phyloP scores from a whole-genome alignment of 306 rosid species.

The Lupinus albus region DNA sequence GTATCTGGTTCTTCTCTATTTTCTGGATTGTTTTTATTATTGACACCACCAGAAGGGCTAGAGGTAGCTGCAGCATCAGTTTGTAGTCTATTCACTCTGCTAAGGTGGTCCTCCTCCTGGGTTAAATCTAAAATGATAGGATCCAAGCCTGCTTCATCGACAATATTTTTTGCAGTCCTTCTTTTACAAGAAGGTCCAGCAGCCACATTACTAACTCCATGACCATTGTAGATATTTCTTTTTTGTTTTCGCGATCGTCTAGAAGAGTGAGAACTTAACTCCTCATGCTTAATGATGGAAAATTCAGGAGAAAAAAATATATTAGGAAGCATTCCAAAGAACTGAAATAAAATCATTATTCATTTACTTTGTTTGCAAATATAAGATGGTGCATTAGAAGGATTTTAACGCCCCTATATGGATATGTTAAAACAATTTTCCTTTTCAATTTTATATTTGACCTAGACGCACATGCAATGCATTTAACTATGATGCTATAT shows the following conservation, averaged over 20 bases:
- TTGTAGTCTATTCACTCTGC: slow-evolving; percentile 36
- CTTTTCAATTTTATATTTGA: slow-evolving; percentile 18
- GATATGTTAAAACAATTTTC: slow-evolving; percentile 11
- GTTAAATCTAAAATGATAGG: slow-evolving; percentile 46
- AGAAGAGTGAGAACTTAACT: slow-evolving; percentile 49
- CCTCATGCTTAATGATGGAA: slow-evolving; percentile 47
- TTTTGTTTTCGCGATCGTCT: slow-evolving; percentile 49
- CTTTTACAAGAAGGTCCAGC: slow-evolving; percentile 57
- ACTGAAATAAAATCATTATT: neutral
- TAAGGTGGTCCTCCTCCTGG: slow-evolving; percentile 41
- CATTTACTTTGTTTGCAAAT: slow-evolving; percentile 15
- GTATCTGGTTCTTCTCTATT: slow-evolving; percentile 44
- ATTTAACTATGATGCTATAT: slow-evolving; percentile 11
- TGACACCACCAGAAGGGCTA: slow-evolving; percentile 40
- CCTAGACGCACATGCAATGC: slow-evolving; percentile 14
- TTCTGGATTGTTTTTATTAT: slow-evolving; percentile 38
- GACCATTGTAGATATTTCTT: slow-evolving; percentile 46
- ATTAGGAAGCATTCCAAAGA: slow-evolving; percentile 21
- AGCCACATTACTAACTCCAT: slow-evolving; percentile 34
- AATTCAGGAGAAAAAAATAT: slow-evolving; percentile 24
- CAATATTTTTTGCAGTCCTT: slow-evolving; percentile 47
- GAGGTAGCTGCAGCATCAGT: slow-evolving; percentile 45
- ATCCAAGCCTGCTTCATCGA: slow-evolving; percentile 28
- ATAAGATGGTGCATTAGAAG: slow-evolving; percentile 24
- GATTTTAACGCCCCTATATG: neutral